Percentiles rank a stretch among this genome's conserved stretches.
phyloP scores from a whole-genome alignment of 768 basidiomycete genomes.

The Nevesoporus exiguus region DNA sequence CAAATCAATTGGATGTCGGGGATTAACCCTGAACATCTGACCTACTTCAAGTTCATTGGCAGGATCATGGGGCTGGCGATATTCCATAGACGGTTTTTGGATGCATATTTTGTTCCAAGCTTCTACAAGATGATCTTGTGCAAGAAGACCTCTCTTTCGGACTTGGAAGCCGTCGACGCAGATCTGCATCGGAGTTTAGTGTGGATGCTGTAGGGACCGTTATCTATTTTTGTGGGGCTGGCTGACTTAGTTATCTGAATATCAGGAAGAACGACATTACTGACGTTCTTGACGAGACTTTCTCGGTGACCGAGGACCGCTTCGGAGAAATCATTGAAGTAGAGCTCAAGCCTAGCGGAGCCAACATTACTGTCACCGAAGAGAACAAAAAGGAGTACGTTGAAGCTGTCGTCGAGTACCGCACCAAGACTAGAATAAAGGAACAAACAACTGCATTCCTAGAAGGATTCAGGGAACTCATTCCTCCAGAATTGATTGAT shows the following conservation, averaged over 20 bases:
- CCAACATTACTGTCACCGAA: constrained; percentile 60
- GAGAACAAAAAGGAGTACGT: constrained; percentile 80
- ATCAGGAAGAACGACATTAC: constrained; percentile 73
- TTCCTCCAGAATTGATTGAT: constrained; percentile 78
- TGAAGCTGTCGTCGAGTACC: constrained; percentile 74
- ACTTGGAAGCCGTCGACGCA: constrained; percentile 68
- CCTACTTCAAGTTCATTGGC: constrained; percentile 82
- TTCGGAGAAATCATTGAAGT: constrained; percentile 71
- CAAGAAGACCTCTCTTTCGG: constrained; percentile 56
- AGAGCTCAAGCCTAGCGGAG: constrained; percentile 63
- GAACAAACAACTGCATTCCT: constrained; percentile 86
- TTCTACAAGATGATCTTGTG: constrained; percentile 77
- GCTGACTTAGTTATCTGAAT: not conserved
- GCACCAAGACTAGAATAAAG: constrained; percentile 76
- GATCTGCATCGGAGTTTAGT: constrained; percentile 65
- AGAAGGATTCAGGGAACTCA: constrained; percentile 79
- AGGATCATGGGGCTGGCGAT: constrained; percentile 70
- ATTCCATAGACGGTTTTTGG: constrained; percentile 75
- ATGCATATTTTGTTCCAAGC: constrained; percentile 75
- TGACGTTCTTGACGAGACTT: constrained; percentile 69
- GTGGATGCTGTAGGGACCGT: constrained; percentile 66
- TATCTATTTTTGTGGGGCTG: not conserved
- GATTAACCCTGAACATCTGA: constrained; percentile 73
- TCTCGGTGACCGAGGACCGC: constrained; percentile 66
- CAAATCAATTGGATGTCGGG: constrained; percentile 77